Base-by-base conservation (phyloP, 768 basidiomycete genomes). In the Auriscalpium orientale region DNA sequence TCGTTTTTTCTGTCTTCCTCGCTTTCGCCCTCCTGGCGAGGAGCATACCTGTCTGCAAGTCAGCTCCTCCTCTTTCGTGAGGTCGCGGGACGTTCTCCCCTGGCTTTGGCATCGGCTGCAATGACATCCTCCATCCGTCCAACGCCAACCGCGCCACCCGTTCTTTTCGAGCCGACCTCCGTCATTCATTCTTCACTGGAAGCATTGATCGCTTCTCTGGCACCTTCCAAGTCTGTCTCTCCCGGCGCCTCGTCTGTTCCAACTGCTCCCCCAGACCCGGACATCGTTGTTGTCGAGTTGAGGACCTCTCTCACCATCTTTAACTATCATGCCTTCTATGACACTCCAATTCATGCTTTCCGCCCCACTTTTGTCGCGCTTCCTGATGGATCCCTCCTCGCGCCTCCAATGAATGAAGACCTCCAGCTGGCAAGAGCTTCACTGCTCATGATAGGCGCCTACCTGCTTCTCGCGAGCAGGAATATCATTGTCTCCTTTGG, bases 381-480 rank as follows among this genome's bases (percentile, higher is more conserved):
- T 35, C 62, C 64, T 13, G 83, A 86, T 66, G 83, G 83, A n/a
- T 82, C 83, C n/a, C 76, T 85, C 44, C 56, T 83, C 11, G 68
- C 82, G 11, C 65, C 76, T 1, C 72, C 76, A 9, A 77, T 77
- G 61, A 62, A 71, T n/a, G 59, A 72, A 9, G 79, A 82, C 56
- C 64, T 79, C 6, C 54, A 56, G 15, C 63, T 70, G 51, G 70
- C 76, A 8, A 72, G 77, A 59, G 62, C 75, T 21, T 70, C 70
- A 57, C 66, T 85, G 15, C 62, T 83, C 56, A 67, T 81, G 28
- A 68, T 71, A n/a, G 79, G 79, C 35, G 71, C 74, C 37, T 69
- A 84, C 51, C 70, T 73, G 37, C 72, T 75, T 62, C 64, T 85
- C 33, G 84, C 83, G 61, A 53, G 78, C 45, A 67, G 80, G 56